Percentiles rank a stretch among this genome's conserved stretches.
Conservation (phyloP, 2,329 filamentous ascomycete species). For the Aspergillus nomiae region DNA sequence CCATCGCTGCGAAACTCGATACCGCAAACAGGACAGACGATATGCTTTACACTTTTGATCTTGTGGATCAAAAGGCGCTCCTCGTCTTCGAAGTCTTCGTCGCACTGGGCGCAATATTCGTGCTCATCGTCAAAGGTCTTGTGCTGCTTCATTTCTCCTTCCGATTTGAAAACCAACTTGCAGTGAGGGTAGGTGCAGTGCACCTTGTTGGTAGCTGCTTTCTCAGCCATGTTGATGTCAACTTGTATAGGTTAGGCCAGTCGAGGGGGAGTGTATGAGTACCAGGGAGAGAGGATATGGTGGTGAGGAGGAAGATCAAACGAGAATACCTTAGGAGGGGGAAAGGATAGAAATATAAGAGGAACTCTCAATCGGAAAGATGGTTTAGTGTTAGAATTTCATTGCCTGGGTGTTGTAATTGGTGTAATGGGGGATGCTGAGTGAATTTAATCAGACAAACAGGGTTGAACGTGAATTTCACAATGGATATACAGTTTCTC, state of each 20-base stretch:
- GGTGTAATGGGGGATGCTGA: neutral
- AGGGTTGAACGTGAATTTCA: neutral
- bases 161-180: slow-evolving; percentile 46
- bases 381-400: neutral
- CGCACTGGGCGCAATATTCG: slow-evolving; percentile 45
- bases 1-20: slow-evolving; percentile 56
- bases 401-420: neutral
- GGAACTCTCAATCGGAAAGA: neutral
- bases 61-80: slow-evolving; percentile 53
- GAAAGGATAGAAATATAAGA: neutral
- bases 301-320: neutral
- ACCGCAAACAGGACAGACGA: slow-evolving; percentile 60
- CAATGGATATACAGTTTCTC: neutral
- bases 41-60: slow-evolving; percentile 48
- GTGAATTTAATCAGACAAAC: neutral
- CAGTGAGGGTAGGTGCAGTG: slow-evolving; percentile 53
- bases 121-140: slow-evolving; percentile 47
- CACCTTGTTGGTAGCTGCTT: slow-evolving; percentile 27
- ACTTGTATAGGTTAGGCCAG: neutral
- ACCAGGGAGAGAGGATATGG: neutral
- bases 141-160: slow-evolving; percentile 53
- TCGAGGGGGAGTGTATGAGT: neutral
- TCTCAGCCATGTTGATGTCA: slow-evolving; percentile 10
- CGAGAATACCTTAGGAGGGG: neutral
- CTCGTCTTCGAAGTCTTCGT: slow-evolving; percentile 50